Evolutionary conservation across 2,329 filamentous ascomycete species (phyloP), one percentile per base, ranked within the genome.

Genomic region (Botrytis aclada): DNA sequence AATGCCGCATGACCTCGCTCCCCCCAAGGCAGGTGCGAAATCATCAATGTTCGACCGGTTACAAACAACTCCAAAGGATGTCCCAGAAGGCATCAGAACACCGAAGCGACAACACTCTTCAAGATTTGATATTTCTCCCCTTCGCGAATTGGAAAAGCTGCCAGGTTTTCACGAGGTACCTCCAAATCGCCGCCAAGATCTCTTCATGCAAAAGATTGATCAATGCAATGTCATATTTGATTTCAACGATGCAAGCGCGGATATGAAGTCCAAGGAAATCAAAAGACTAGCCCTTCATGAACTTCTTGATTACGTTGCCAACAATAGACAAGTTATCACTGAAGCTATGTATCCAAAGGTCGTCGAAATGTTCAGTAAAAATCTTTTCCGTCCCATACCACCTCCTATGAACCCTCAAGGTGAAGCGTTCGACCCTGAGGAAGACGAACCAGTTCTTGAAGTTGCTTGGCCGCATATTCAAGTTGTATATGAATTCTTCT

Each of bases 191-290:
- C 90, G 96, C 75, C 95, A 98, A 84, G 95, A 98, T 79, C 88
- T 99, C 29, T 99, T 99, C 84, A 98, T 99, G 95, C 95, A 98
- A 82, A 99, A 99, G 87, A 96, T 99, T 78, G 96, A 98, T 80
- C 96, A 99, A 83, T 99, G 96, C 86, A 99, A 99, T 82, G 97
- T 99, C 85, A 99, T 99, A 80, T 99, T 99, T 81, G 96, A 99
- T 84, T 99, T 99, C 85, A 99, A 98, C 82, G 96, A 99, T 83
- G 94, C 95, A 66, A 97, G 93, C 77, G 95, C 92, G 77, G 96
- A 99, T 82, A 98, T 99, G 95, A 99, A 99, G 83, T 97, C 95
- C 65, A 99, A 99, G 85, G 96, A 99, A 84, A 98, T 99, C 87
- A 99, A 99, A 86, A 90, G 96, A 80, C 86, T 99, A 77, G 96